These are phyloP conservation scores for Haematococcus lacustris DNA, from an alignment of 139 green algal species.

Conservation along the genomic window DNA sequence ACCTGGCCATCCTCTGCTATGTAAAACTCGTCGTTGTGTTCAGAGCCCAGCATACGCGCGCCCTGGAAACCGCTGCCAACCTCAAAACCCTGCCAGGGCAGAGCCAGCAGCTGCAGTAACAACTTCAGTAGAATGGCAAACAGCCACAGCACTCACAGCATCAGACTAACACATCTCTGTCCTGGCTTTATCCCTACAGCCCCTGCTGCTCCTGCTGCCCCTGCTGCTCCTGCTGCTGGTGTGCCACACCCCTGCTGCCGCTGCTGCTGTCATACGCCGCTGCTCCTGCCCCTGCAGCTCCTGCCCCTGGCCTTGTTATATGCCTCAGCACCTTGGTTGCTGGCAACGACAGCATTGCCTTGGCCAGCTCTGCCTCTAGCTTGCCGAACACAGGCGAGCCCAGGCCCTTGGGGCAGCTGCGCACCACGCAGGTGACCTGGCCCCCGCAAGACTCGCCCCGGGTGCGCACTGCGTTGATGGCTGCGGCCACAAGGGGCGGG, in stretches of 20 bases:
- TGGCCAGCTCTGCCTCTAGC: slow-evolving; percentile 95
- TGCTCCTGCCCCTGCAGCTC: no score
- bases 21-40: slow-evolving; percentile 98
- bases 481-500: no score
- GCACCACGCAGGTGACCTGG: slow-evolving; percentile 95
- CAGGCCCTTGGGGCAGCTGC: slow-evolving; percentile 76
- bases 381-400: slow-evolving; percentile 95
- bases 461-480: slow-evolving; percentile 90
- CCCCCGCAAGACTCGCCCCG: slow-evolving; percentile 92
- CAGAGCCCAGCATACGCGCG: slow-evolving; percentile 71
- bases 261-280: no score
- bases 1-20: slow-evolving; percentile 54
- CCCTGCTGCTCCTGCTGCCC: no score
- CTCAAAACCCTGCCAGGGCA: slow-evolving; percentile 84
- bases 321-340: slow-evolving; percentile 93
- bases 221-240: no score
- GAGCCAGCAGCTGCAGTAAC: no score
- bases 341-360: slow-evolving; percentile 91
- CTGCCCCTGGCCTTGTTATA: no score
- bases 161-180: no score
- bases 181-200: no score
- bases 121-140: no score
- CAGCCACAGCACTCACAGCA: no score
- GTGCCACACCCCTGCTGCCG: no score
- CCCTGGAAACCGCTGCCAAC: slow-evolving; percentile 92